These are phyloP conservation scores for Areca catechu DNA, from an alignment of 176 grass and related monocot species.

Conservation along the genomic window DNA sequence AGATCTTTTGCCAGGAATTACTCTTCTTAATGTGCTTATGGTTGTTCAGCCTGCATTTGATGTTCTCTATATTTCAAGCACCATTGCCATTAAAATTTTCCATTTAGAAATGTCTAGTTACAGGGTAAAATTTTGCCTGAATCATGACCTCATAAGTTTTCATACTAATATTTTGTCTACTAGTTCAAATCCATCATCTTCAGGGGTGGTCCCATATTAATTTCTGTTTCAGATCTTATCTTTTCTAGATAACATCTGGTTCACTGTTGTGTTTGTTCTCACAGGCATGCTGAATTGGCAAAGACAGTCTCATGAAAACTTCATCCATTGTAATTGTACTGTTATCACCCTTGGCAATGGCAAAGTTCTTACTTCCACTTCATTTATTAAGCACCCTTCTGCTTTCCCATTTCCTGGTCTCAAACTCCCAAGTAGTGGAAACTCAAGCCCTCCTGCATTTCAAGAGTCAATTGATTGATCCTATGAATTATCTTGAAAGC, in stretches of 20 bases:
- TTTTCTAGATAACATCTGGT: background rate
- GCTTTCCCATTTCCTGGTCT: slow-evolving; percentile 20
- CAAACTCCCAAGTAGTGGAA: slow-evolving; percentile 35
- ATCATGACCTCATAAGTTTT: no score
- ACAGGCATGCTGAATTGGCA: slow-evolving; percentile 22
- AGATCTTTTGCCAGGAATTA: no score
- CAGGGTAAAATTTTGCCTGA: no score
- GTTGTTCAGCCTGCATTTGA: no score
- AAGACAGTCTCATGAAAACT: slow-evolving; percentile 12
- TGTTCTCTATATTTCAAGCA: no score
- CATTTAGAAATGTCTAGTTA: no score
- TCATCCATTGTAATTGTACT: slow-evolving; percentile 13
- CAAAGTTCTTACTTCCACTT: slow-evolving; percentile 24
- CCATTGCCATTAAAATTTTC: no score
- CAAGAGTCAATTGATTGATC: slow-evolving; percentile 49
- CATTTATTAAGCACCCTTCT: slow-evolving; percentile 22
- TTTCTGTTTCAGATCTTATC: background rate
- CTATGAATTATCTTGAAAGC: slow-evolving; percentile 49
- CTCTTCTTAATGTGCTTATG: no score
- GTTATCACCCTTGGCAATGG: slow-evolving; percentile 21
- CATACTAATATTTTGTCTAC: no score
- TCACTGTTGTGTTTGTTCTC: slow-evolving; percentile 12
- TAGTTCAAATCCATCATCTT: background rate
- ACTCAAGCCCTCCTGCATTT: slow-evolving; percentile 54
- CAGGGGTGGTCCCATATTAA: background rate